phyloP scores from a whole-genome alignment of 2,329 filamentous ascomycete species.

The Aspergillus ochraceoroseus region DNA sequence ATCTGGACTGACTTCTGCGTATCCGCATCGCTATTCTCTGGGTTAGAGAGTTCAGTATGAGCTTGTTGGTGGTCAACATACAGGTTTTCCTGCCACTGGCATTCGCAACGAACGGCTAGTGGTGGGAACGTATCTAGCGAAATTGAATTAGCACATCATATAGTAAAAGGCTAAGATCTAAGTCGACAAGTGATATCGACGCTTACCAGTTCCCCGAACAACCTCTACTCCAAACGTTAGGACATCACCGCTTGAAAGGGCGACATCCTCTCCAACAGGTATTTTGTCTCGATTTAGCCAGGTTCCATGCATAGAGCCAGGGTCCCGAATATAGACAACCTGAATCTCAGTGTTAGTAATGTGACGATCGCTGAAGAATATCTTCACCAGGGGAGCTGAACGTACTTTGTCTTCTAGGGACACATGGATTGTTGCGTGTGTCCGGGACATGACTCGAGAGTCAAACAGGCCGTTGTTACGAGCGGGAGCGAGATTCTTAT shows the following conservation, averaged over 20 bases:
- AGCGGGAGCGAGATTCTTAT: constrained; percentile 34
- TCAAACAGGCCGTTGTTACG: constrained; percentile 45
- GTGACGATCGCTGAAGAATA: too few relatives aligned
- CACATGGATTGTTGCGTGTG: constrained; percentile 40
- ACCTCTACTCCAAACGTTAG: constrained; percentile 49
- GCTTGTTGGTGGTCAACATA: constrained; percentile 10
- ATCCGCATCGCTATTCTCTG: constrained; percentile 9
- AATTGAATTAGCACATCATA: constrained; percentile 1
- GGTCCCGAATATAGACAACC: constrained; percentile 51
- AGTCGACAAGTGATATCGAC: not conserved
- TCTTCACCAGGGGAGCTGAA: too few relatives aligned
- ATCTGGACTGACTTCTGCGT: constrained; percentile 14
- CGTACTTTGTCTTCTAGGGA: constrained; percentile 28
- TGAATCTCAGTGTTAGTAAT: constrained; percentile 19
- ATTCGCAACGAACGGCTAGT: constrained; percentile 30
- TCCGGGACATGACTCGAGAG: constrained; percentile 46
- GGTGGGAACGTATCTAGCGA: constrained; percentile 31
- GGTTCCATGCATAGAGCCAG: constrained; percentile 60
- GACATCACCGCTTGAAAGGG: constrained; percentile 37
- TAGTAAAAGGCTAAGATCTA: too few relatives aligned
- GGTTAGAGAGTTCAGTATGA: constrained; percentile 11
- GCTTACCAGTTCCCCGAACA: constrained; percentile 44
- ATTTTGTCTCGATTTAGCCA: constrained; percentile 49
- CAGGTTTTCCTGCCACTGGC: constrained; percentile 28
- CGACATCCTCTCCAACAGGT: constrained; percentile 34